A percentile compares a stretch with the other conserved stretches of the same genome.
Conservation (phyloP, 2,329 filamentous ascomycete genomes). For the Fusarium mangiferae region DNA sequence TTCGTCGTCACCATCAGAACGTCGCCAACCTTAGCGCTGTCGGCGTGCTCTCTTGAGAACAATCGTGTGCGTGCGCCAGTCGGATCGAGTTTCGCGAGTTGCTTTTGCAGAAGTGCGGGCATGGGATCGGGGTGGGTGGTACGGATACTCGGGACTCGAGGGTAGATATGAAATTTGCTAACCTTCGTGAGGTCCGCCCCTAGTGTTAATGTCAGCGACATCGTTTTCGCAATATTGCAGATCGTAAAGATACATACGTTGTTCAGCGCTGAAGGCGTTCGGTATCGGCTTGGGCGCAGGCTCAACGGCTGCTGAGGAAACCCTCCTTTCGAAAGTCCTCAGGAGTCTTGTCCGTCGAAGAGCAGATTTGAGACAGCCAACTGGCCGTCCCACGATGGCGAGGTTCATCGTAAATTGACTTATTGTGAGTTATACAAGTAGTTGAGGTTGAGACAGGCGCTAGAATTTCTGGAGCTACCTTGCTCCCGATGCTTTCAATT, state of each 20-base stretch:
- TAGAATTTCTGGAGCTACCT: conserved; percentile 43
- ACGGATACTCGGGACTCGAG: conserved; percentile 65
- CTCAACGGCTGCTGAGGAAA: conserved; percentile 55
- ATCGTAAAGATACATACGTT: conserved; percentile 47
- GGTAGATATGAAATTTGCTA: conserved; percentile 62
- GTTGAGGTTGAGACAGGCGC: conserved; percentile 34
- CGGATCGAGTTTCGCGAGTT: conserved; percentile 82
- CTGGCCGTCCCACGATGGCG: conserved; percentile 70
- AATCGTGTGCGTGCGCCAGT: conserved; percentile 83
- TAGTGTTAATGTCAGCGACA: conserved; percentile 35
- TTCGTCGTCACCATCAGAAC: conserved; percentile 89
- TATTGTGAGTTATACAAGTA: conserved; percentile 30
- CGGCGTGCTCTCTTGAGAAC: conserved; percentile 80
- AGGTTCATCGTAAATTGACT: conserved; percentile 65
- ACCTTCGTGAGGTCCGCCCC: conserved; percentile 51
- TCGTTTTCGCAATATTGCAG: neutral
- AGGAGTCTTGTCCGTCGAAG: conserved; percentile 68
- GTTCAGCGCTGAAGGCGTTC: conserved; percentile 46
- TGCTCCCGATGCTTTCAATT: conserved; percentile 31
- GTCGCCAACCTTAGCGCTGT: conserved; percentile 86
- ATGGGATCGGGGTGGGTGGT: conserved; percentile 74
- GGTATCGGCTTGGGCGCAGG: conserved; percentile 18
- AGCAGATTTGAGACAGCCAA: conserved; percentile 75
- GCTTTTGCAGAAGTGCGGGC: conserved; percentile 70
- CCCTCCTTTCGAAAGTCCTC: conserved; percentile 55